Evolutionary conservation across 805 yeast genomes (phyloP).

Genomic region (Candida orba): DNA sequence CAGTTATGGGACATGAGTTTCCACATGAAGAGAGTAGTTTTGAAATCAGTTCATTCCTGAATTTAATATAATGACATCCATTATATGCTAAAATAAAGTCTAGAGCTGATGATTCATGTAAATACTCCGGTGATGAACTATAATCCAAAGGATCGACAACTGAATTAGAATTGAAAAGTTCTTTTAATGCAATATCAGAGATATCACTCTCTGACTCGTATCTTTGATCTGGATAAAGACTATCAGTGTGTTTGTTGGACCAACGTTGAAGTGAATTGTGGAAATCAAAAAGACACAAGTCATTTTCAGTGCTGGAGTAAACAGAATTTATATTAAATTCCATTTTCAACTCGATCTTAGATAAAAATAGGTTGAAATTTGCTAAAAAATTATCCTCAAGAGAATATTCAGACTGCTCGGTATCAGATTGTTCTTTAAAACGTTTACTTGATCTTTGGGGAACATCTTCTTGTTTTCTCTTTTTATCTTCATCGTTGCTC

Average conservation of each 20-base stretch:
- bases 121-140: slow-evolving; percentile 7
- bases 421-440: slow-evolving; percentile 26
- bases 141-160: slow-evolving; percentile 15
- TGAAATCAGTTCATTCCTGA: slow-evolving; percentile 27
- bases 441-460: slow-evolving; percentile 35
- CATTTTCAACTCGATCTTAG: background rate
- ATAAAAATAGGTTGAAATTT: slow-evolving; percentile 6
- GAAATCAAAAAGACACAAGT: slow-evolving; percentile 8
- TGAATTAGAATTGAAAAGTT: slow-evolving; percentile 26
- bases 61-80: slow-evolving; percentile 31
- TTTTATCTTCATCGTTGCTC: slow-evolving; percentile 1
- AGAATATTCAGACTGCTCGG: slow-evolving; percentile 1
- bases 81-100: slow-evolving; percentile 23
- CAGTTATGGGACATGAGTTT: slow-evolving; percentile 27
- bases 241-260: slow-evolving; percentile 24
- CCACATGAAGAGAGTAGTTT: slow-evolving; percentile 13
- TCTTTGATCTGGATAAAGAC: slow-evolving; percentile 13
- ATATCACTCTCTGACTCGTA: background rate
- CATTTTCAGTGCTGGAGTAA: background rate
- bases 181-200: slow-evolving; percentile 20
- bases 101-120: slow-evolving; percentile 14
- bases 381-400: slow-evolving; percentile 5
- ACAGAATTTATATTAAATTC: slow-evolving; percentile 3
- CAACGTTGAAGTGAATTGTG: slow-evolving; percentile 12
- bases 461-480: slow-evolving; percentile 19